Evolutionary conservation across 2,329 filamentous ascomycete genomes (phyloP).

Genomic region (Penicillium sp.): DNA sequence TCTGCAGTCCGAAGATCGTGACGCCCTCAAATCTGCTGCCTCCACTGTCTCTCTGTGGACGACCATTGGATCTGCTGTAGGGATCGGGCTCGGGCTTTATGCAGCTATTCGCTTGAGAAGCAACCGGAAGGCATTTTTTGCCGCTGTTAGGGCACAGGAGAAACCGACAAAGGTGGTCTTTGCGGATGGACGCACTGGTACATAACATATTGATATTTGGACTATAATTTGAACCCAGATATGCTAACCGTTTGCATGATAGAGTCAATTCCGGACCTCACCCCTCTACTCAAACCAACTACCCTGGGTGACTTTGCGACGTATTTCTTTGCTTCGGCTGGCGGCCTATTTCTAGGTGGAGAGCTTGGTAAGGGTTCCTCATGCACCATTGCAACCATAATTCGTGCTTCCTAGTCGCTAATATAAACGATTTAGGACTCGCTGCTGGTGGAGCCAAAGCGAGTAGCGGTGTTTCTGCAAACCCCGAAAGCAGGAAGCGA

Average conservation of each 20-base stretch:
- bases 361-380: constrained; percentile 50
- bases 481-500: constrained; percentile 59
- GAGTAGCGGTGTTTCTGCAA: constrained; percentile 55
- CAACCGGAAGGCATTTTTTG: constrained; percentile 63
- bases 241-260: neutral
- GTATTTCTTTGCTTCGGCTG: constrained; percentile 65
- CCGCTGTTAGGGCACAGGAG: constrained; percentile 63
- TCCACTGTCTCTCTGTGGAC: constrained; percentile 59
- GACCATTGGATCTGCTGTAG: constrained; percentile 62
- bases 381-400: neutral
- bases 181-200: constrained; percentile 63
- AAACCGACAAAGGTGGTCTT: constrained; percentile 67
- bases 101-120: constrained; percentile 62
- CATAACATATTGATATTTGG: neutral
- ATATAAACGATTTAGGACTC: constrained; percentile 48
- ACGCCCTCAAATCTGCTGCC: constrained; percentile 60
- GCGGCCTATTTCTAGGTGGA: constrained; percentile 67
- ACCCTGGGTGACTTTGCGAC: constrained; percentile 64
- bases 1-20: constrained; percentile 62
- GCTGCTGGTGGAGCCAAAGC: constrained; percentile 61
- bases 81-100: constrained; percentile 63
- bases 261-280: constrained; percentile 67
- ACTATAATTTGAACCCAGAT: neutral
- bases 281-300: constrained; percentile 60
- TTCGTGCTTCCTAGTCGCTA: neutral